Percentiles rank a stretch among this genome's conserved stretches.
These are phyloP conservation scores for Oryza australiensis DNA, from an alignment of 176 grass and related monocot genomes.

Conservation along the genomic window DNA sequence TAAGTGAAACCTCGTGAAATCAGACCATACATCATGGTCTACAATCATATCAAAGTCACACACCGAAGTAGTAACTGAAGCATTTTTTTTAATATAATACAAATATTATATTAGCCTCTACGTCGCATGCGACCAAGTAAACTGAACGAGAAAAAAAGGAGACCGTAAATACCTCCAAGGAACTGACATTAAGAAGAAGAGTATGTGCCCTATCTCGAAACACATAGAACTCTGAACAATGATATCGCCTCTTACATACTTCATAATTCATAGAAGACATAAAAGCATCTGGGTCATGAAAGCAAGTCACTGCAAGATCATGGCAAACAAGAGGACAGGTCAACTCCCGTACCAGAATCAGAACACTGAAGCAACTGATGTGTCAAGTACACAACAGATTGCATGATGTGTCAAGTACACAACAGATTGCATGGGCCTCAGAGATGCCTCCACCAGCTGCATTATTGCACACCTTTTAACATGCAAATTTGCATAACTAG, in stretches of 20 bases:
- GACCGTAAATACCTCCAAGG: too few species aligned
- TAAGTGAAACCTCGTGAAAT: too few species aligned
- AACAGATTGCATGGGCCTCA: constrained; percentile 1
- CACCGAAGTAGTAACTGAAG: too few species aligned
- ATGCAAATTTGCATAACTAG: neutral
- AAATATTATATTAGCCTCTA: too few species aligned
- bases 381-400: neutral
- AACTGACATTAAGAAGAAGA: neutral
- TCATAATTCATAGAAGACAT: too few species aligned
- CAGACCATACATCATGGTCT: neutral
- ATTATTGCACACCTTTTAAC: neutral
- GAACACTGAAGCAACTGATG: neutral
- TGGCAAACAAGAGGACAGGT: neutral
- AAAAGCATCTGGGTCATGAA: neutral
- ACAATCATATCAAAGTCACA: neutral
- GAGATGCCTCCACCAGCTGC: neutral
- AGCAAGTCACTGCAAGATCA: neutral
- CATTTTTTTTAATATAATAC: too few species aligned
- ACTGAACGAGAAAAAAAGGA: too few species aligned
- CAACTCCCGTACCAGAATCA: neutral
- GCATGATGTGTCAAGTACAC: neutral
- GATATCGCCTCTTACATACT: neutral
- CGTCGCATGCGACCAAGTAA: too few species aligned
- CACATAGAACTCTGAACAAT: neutral
- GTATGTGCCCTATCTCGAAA: too few species aligned